Percentiles rank a stretch among this genome's conserved stretches.
Evolutionary conservation across 495 filamentous ascomycete genomes (phyloP).

Genomic region (Penicillium coffeae): DNA sequence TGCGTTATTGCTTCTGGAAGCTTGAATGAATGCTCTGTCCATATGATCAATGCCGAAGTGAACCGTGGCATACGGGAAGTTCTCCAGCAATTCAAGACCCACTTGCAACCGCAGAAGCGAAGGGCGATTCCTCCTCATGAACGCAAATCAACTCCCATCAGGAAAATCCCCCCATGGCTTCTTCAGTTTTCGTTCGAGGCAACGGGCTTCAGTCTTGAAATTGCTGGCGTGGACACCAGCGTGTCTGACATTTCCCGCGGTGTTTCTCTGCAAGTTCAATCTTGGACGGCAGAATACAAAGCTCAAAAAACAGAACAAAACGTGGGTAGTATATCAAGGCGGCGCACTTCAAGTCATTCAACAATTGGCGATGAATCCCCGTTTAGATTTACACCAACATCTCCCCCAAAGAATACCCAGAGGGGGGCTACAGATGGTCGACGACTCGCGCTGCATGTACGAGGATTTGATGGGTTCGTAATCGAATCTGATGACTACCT

Average conservation of each 20-base stretch:
- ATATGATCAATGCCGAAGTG: constrained; percentile 87
- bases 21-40: constrained; percentile 80
- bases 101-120: constrained; percentile 60
- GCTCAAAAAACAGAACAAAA: constrained; percentile 68
- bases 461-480: constrained; percentile 82
- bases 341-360: constrained; percentile 55
- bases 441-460: constrained; percentile 72
- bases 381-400: constrained; percentile 55
- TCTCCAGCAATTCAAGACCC: constrained; percentile 67
- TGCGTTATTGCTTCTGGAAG: constrained; percentile 75
- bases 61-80: constrained; percentile 89
- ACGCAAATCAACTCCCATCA: constrained; percentile 62
- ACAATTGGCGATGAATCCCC: constrained; percentile 47
- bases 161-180: constrained; percentile 79
- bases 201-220: constrained; percentile 81
- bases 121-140: constrained; percentile 46
- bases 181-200: constrained; percentile 79
- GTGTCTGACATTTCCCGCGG: constrained; percentile 77
- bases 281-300: constrained; percentile 87
- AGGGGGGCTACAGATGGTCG: constrained; percentile 72
- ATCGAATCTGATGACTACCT: constrained; percentile 80
- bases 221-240: constrained; percentile 80
- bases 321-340: constrained; percentile 52
- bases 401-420: constrained; percentile 56
- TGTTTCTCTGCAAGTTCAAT: constrained; percentile 79